Base-by-base conservation (phyloP, 306 rosid species). In the Sindora glabra region DNA sequence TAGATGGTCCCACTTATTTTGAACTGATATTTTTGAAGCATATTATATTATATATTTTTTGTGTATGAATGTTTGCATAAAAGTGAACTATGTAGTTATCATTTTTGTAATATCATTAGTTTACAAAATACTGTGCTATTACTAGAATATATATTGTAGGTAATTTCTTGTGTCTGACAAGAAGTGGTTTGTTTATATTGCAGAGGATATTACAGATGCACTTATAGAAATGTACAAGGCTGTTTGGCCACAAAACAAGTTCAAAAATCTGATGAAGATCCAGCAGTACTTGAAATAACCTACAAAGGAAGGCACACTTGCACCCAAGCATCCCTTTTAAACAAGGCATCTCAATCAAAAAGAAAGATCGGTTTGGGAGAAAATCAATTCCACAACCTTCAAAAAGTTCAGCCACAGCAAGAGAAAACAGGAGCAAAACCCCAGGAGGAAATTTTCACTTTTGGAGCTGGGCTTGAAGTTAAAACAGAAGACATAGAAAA, bases 241-340 rank as follows among this genome's bases (percentile, higher is more conserved):
- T 90, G 97, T 70, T 61, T 65, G 21, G 97, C 97, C n/a, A 87
- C 91, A 47, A 90, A 87, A 55, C 95, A 81, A 75, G 95, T 90
- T 50, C 97, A 90, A 29, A 90, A 52, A 54, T 83, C 84, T 51
- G 91, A 90, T 59, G 46, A 64, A 18, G 91, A 87, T 47, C 66
- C 85, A 69, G 56, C 67, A 23, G 14, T 74, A 24, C 29, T 17
- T 8, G 74, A 81, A 36, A 69, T 87, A 52, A 81, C 82, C 46
- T 90, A 85, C 53, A 71, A 14, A 65, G 95, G 89, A 38, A 66
- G 39, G 18, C 97, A 90, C 60, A 85, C 95, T 10, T 90, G 97
- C 77, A 66, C 65, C 25, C 81, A 77, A 65, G 48, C 61, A 65
- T 47, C 50, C 48, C 71, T 59, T 52, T 16, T 15, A 14, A 68